Evolutionary conservation across 202 grass and related monocot species (phyloP), one percentile per base, ranked within the genome.

Genomic region (Dendrocalamus latiflorus): DNA sequence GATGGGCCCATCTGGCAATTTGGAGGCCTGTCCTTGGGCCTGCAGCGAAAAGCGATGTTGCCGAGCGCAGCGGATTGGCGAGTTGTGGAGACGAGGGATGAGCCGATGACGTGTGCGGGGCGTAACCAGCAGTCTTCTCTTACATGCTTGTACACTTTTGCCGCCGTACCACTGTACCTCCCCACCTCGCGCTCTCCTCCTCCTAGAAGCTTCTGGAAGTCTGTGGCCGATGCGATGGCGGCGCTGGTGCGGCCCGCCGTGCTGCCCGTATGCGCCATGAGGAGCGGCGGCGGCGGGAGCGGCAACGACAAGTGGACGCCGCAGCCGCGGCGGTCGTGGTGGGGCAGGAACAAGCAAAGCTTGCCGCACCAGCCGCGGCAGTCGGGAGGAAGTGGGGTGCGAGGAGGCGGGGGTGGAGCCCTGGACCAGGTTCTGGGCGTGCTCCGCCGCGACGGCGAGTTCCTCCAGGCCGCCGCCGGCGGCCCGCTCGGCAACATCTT

Each of bases 361-460:
- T 39, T 62, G 50, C 73, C 56, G 66, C 83, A 75, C 45, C 81
- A 81, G 67, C 69, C 61, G 50, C 79, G 82, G 61, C 70, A 38
- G 70, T 55, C 63, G 69, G 86, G 74, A 34, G 63, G 70, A 51
- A 49, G 13, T 20, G 69, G 77, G 47, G 47, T 38, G 2, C 56
- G 76, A 11, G 50, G 81, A 9, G 61, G 60, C 3, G 75, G 75
- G 41, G 34, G 48, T 8, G 86, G 50, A 16, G 43, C 81, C 5
- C 72, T 89, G 65, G 87, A 89, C 63, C 77, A 91, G 82, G 69
- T 98, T 43, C 63, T 93, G 24, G 89, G 73, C 48, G 90, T 94
- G 62, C 81, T 91, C 38, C 92, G 88, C 57, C 86, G 82, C 25
- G 92, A 95, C 62, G 22, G 69, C 5, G 82, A 93, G 63, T 91